Evolutionary conservation across 2,329 filamentous ascomycete genomes (phyloP).

Genomic region (Fusarium sp.): DNA sequence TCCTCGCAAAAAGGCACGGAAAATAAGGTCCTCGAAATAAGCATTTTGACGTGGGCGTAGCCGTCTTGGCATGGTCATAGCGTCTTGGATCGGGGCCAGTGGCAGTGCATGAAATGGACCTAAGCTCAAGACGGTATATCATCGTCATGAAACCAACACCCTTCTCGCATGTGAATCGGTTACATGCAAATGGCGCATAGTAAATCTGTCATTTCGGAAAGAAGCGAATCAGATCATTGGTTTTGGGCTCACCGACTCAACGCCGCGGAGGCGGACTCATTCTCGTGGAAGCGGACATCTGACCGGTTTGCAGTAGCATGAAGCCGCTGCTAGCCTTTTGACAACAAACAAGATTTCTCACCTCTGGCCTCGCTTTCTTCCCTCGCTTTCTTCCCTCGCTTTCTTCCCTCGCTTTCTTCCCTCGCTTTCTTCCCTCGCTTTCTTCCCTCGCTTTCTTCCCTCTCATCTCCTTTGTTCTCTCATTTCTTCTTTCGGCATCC

Average conservation of each 20-base stretch:
- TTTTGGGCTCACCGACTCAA: constrained; percentile 12
- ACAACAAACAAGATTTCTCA: not conserved
- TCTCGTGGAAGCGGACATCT: not conserved
- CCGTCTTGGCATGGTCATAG: constrained; percentile 39
- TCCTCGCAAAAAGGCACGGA: not conserved
- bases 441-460: not conserved
- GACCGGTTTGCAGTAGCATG: not conserved
- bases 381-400: not conserved
- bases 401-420: not conserved
- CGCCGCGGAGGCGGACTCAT: not conserved
- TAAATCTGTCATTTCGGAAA: constrained; percentile 1
- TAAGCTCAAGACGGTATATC: constrained; percentile 3
- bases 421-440: not conserved
- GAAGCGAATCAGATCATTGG: not conserved
- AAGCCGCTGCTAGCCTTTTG: not conserved
- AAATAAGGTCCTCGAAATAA: constrained; percentile 32
- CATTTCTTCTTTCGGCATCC: not conserved
- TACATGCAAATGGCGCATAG: constrained; percentile 13
- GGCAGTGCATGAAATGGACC: constrained; percentile 28
- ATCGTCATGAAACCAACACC: constrained; percentile 3
- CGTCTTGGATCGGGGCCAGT: constrained; percentile 24
- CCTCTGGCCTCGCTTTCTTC: not conserved
- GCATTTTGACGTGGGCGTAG: constrained; percentile 37
- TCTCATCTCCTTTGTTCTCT: not conserved
- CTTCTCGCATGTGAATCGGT: not conserved